These are phyloP conservation scores for Brassica incana DNA, from an alignment of 345 rosid genomes.

Conservation along the genomic window DNA sequence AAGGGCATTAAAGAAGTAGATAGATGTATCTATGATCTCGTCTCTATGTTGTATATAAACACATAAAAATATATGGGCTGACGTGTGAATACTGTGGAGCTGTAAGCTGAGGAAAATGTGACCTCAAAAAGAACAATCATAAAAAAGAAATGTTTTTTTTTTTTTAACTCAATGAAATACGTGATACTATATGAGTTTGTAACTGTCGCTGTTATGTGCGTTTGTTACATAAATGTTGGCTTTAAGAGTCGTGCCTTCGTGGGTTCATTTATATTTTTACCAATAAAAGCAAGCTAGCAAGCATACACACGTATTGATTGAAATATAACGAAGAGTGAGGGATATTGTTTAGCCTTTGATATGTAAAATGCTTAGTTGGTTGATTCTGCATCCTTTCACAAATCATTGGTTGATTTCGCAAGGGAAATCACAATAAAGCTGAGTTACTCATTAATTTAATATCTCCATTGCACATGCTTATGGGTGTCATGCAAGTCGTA, in stretches of 20 bases:
- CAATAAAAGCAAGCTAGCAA: conserved; percentile 18
- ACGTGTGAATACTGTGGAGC: conserved; percentile 39
- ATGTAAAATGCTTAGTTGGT: neutral
- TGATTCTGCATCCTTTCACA: conserved; percentile 3
- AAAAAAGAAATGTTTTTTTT: neutral
- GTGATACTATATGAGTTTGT: conserved; percentile 22
- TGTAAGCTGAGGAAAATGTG: conserved; percentile 42
- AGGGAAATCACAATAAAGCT: neutral
- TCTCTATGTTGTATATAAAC: conserved; percentile 14
- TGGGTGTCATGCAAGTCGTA: neutral
- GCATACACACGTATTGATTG: neutral
- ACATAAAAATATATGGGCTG: conserved; percentile 13
- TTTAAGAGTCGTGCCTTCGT: conserved; percentile 2
- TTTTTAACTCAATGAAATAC: neutral
- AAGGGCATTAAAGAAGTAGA: conserved; percentile 25
- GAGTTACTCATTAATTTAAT: neutral
- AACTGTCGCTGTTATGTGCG: conserved; percentile 36
- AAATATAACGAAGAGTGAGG: neutral
- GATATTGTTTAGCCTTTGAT: conserved; percentile 7
- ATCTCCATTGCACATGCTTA: neutral
- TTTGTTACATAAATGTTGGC: conserved; percentile 21
- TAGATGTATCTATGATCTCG: conserved; percentile 16
- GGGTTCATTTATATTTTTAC: conserved; percentile 22
- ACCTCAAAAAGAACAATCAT: conserved; percentile 9
- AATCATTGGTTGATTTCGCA: neutral